phyloP scores from a whole-genome alignment of 2,329 filamentous ascomycete genomes.

The Hymenoscyphus albidus region DNA sequence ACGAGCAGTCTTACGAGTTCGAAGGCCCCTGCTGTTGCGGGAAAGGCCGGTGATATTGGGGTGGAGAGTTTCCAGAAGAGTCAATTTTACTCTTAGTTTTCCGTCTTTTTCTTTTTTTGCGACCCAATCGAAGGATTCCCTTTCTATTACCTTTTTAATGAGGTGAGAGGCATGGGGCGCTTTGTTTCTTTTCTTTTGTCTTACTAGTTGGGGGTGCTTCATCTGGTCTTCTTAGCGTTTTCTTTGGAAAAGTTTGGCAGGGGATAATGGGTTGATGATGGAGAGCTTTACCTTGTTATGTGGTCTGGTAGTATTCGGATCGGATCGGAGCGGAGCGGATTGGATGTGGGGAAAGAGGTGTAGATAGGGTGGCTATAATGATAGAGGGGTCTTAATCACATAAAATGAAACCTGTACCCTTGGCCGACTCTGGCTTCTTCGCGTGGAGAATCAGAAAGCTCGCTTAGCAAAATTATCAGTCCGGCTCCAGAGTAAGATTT shows the following conservation, averaged over 20 bases:
- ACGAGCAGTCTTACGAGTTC: constrained; percentile 38
- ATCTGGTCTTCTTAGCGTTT: not conserved
- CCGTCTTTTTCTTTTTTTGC: not conserved
- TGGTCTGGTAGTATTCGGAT: not conserved
- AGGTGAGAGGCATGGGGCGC: not conserved
- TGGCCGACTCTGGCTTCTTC: too few relatives aligned
- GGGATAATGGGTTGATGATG: not conserved
- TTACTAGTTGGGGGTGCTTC: not conserved
- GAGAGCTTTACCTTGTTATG: not conserved
- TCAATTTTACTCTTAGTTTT: constrained; percentile 57
- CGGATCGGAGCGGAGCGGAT: not conserved
- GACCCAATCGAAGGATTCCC: not conserved
- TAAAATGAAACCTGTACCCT: not conserved
- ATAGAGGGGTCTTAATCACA: not conserved
- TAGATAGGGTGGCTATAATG: not conserved
- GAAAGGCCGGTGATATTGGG: constrained; percentile 60
- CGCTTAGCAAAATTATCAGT: too few relatives aligned
- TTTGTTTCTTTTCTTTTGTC: not conserved
- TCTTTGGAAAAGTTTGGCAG: not conserved
- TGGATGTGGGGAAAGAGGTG: not conserved
- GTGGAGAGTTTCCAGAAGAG: constrained; percentile 70
- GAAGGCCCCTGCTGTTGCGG: constrained; percentile 43
- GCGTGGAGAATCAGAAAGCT: too few relatives aligned
- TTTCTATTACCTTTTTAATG: not conserved
- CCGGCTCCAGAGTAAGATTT: too few relatives aligned